These are phyloP conservation scores for Ambrosia trifida DNA, from an alignment of 129 eudicot genomes.

Conservation along the genomic window DNA sequence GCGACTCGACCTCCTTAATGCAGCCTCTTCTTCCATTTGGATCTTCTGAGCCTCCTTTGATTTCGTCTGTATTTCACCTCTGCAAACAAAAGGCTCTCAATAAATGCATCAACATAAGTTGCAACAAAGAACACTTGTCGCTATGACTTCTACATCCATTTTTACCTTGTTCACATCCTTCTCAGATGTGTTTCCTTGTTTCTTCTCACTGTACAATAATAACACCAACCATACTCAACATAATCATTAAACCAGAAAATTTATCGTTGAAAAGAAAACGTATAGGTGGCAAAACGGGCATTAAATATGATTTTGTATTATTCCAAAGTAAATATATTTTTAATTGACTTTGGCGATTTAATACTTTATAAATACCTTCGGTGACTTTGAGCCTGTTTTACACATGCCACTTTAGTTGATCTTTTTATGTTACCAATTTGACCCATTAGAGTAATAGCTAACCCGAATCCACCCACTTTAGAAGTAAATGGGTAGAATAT, in stretches of 20 bases:
- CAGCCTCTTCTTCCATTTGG: constrained; percentile 74
- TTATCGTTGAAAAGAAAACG: neutral
- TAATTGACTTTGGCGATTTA: neutral
- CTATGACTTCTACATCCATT: constrained; percentile 30
- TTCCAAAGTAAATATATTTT: neutral
- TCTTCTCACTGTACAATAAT: constrained; percentile 43
- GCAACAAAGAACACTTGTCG: constrained; percentile 20
- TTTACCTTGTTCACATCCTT: constrained; percentile 48
- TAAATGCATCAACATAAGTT: neutral
- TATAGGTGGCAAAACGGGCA: neutral
- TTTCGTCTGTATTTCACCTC: constrained; percentile 70
- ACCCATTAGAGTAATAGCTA: neutral
- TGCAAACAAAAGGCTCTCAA: constrained; percentile 32
- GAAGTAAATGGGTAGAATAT: constrained; percentile 1
- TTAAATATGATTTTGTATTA: neutral
- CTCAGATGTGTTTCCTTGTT: constrained; percentile 34
- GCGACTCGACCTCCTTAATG: constrained; percentile 76
- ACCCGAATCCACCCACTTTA: neutral
- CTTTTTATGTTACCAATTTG: neutral
- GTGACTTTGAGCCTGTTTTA: neutral
- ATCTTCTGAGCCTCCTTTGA: constrained; percentile 61
- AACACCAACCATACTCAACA: constrained; percentile 22
- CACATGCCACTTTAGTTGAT: neutral
- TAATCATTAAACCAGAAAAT: constrained; percentile 11
- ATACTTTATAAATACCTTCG: neutral